Evolutionary conservation across 495 filamentous ascomycete genomes (phyloP), one percentile per base, ranked within the genome.

Genomic region (Cairneyella variabilis): DNA sequence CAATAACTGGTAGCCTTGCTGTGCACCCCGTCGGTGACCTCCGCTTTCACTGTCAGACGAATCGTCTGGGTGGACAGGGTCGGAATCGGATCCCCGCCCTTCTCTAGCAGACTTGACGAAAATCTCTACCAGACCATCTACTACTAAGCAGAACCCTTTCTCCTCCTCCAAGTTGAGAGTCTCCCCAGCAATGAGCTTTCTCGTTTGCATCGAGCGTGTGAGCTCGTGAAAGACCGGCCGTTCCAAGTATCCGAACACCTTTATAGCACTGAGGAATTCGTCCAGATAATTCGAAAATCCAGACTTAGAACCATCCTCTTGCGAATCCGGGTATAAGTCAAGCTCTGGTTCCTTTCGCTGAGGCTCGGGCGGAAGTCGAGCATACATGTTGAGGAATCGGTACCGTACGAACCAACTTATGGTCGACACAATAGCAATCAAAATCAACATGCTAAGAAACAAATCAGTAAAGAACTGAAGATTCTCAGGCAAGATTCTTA

Each of bases 201-300:
- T 76, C 4, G 93, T 97, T 71, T 97, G 93, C 93, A 98, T 97
- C 26, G 90, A 96, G 54, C 93, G 80, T 2, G 93, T 97, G 60
- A 98, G 78, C 67, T 98, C 93, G 65, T 98, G 93, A 65, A 97
- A 98, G 12, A 98, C 93, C 1, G 92, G 90, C 17, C 93, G 80
- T 66, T 98, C 93, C 39, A 98, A 76, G 66, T 97, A 98, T 2
- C 93, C 93, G 72, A 98, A 98, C 38, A 98, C 91, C 64, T 97
- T 97, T 66, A 98, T 97, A n/a, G 93, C 93, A 68, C 90, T 96
- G 12, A 98, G 75, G 59, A 97, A 98, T 70, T 98, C 95, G 67
- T 98, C 93, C 11, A 98, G 78, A 68, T 98, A 98, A 65, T 89
- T 97, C 18, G 90, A 83, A 23, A 98, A 78, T 2, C 95, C 93